A percentile compares a stretch with the other conserved stretches of the same genome.
Conservation (phyloP, 495 filamentous ascomycete species). For the Aspergillus diversus region DNA sequence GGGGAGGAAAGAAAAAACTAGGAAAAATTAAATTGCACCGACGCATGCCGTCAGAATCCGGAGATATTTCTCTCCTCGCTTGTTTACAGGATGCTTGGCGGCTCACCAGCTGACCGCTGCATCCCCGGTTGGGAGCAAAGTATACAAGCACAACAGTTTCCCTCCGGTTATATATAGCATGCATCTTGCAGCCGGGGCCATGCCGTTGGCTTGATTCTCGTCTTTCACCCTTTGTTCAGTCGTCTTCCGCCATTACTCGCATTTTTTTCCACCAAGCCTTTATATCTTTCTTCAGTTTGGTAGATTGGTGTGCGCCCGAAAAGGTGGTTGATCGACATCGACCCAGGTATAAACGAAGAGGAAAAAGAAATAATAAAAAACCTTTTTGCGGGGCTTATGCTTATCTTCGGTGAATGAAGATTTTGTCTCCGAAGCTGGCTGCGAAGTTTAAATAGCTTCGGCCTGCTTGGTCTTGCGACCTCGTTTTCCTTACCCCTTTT, state of each 20-base stretch:
- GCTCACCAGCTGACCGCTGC: background rate
- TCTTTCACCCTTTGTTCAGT: background rate
- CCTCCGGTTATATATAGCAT: background rate
- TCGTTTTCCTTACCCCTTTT: slow-evolving; percentile 2
- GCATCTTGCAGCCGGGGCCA: background rate
- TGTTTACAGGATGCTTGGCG: background rate
- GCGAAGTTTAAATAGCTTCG: background rate
- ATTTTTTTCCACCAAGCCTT: background rate
- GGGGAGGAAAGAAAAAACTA: background rate
- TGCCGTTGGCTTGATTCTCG: background rate
- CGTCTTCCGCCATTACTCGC: background rate
- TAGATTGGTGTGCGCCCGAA: background rate
- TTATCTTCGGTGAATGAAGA: background rate
- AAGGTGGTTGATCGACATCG: background rate
- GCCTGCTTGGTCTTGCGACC: background rate
- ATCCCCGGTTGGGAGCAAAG: background rate
- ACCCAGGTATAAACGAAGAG: background rate
- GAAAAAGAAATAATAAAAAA: background rate
- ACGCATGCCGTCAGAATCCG: background rate
- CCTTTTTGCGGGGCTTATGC: background rate
- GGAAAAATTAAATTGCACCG: background rate
- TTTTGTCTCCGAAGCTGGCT: background rate
- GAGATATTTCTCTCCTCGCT: background rate
- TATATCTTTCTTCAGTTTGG: background rate
- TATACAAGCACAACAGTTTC: background rate